Percentiles rank a stretch among this genome's conserved stretches.
phyloP scores from a whole-genome alignment of 179 eudicot species.

The Spergularia azorica region DNA sequence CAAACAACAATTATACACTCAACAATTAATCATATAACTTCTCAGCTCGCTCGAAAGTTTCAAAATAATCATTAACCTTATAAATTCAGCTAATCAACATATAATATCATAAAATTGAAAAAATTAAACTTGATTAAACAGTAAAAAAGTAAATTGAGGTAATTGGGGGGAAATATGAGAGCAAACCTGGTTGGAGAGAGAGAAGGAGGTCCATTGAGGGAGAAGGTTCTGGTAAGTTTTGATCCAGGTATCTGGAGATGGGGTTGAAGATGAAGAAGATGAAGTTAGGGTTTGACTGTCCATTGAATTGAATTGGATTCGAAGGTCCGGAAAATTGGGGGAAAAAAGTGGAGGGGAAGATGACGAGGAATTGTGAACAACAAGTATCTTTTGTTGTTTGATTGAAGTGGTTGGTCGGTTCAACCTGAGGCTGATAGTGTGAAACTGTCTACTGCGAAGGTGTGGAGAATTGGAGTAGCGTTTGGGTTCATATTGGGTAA shows the following conservation, averaged over 20 bases:
- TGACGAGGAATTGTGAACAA: not conserved
- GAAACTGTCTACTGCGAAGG: too few relatives aligned
- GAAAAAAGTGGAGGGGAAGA: not conserved
- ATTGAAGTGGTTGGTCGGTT: not conserved
- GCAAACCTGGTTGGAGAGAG: conserved; percentile 50
- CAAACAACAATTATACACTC: too few relatives aligned
- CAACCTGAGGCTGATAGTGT: too few relatives aligned
- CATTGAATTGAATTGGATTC: conserved; percentile 35
- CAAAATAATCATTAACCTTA: not conserved
- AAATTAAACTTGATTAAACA: not conserved
- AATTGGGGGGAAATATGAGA: not conserved
- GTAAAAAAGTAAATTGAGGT: not conserved
- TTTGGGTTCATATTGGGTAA: too few relatives aligned
- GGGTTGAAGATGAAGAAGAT: conserved; percentile 28
- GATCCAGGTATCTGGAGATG: conserved; percentile 72
- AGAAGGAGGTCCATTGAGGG: conserved; percentile 66
- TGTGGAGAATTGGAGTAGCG: too few relatives aligned
- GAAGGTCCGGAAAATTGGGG: not conserved
- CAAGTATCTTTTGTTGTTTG: not conserved
- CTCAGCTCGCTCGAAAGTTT: not conserved
- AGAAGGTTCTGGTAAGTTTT: conserved; percentile 44
- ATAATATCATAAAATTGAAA: not conserved
- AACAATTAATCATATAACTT: too few relatives aligned
- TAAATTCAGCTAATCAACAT: not conserved
- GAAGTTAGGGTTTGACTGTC: conserved; percentile 43